Percentiles rank a stretch among this genome's conserved stretches.
These are phyloP conservation scores for Scleromitrula shiraiana DNA, from an alignment of 2,329 filamentous ascomycete genomes.

Conservation along the genomic window DNA sequence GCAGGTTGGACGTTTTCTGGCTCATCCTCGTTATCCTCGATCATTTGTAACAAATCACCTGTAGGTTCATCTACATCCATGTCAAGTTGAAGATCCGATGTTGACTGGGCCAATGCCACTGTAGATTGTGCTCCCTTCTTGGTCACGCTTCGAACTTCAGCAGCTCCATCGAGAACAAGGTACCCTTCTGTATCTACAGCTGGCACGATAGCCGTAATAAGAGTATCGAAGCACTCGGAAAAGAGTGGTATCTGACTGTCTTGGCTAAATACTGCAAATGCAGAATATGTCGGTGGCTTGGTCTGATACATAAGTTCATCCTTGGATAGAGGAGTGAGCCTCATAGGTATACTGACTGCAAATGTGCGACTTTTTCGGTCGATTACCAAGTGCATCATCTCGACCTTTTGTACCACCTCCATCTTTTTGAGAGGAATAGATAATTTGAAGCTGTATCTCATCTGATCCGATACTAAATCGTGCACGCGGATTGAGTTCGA, in stretches of 20 bases:
- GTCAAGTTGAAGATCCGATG: slow-evolving; percentile 37
- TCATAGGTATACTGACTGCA: slow-evolving; percentile 46
- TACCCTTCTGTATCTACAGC: slow-evolving; percentile 61
- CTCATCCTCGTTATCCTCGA: slow-evolving; percentile 29
- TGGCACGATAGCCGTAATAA: slow-evolving; percentile 60
- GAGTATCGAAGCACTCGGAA: slow-evolving; percentile 45
- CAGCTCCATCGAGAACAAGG: slow-evolving; percentile 65
- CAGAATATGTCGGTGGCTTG: slow-evolving; percentile 38
- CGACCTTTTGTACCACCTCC: slow-evolving; percentile 30
- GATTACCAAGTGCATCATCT: slow-evolving; percentile 61
- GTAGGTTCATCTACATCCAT: slow-evolving; percentile 24
- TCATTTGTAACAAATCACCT: slow-evolving; percentile 14
- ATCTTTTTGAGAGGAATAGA: slow-evolving; percentile 33
- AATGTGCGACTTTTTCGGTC: slow-evolving; percentile 59
- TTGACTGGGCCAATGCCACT: slow-evolving; percentile 45
- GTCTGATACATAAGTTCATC: slow-evolving; percentile 16
- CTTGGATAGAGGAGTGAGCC: slow-evolving; percentile 4
- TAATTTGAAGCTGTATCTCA: slow-evolving; percentile 58
- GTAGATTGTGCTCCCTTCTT: slow-evolving; percentile 50
- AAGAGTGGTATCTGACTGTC: slow-evolving; percentile 51
- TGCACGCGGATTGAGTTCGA: slow-evolving; percentile 70
- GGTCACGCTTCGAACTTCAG: slow-evolving; percentile 58
- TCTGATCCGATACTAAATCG: slow-evolving; percentile 72
- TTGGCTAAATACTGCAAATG: slow-evolving; percentile 59
- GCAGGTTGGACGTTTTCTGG: slow-evolving; percentile 21